Base-by-base conservation (phyloP, 805 yeast genomes). In the Candida tammaniensis region DNA sequence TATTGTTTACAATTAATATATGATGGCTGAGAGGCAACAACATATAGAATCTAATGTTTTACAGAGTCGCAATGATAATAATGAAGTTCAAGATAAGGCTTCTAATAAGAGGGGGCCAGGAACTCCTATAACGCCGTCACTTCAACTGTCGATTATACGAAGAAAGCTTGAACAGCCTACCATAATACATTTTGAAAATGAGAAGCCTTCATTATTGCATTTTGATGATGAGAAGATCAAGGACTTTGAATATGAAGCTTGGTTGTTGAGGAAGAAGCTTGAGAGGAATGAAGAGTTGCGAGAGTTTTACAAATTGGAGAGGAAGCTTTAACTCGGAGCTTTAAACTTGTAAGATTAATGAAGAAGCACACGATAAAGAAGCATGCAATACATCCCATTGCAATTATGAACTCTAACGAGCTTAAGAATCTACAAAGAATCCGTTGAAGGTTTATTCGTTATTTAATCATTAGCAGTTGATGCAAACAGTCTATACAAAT, bases 51-150 rank as follows among this genome's bases (percentile, higher is more conserved):
- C n/a, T n/a, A n/a, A n/a, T n/a, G n/a, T n/a, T n/a, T n/a, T n/a
- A n/a, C n/a, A n/a, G n/a, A n/a, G n/a, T n/a, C n/a, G n/a, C n/a
- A n/a, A n/a, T n/a, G n/a, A n/a, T n/a, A n/a, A n/a, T n/a, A n/a
- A n/a, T n/a, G n/a, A n/a, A n/a, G n/a, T n/a, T n/a, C n/a, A n/a
- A n/a, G n/a, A n/a, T n/a, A n/a, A n/a, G n/a, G n/a, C n/a, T n/a
- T n/a, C 26, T 5, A 30, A 24, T 23, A 61, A 61, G 40, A 47
- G 68, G 29, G 62, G 58, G 5, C 62, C 70, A 16, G 44, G 57
- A 12, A 60, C 70, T 5, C 70, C 70, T 2, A 42, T 61, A 31
- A 48, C 61, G 7, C 59, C 59, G 11, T 49, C 61, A 6, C 36
- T 44, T 13, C 38, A 49, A 14, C 55, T 48, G 17, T 48, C 49